phyloP scores from a whole-genome alignment of 306 rosid genomes.

The Corylus heterophylla region DNA sequence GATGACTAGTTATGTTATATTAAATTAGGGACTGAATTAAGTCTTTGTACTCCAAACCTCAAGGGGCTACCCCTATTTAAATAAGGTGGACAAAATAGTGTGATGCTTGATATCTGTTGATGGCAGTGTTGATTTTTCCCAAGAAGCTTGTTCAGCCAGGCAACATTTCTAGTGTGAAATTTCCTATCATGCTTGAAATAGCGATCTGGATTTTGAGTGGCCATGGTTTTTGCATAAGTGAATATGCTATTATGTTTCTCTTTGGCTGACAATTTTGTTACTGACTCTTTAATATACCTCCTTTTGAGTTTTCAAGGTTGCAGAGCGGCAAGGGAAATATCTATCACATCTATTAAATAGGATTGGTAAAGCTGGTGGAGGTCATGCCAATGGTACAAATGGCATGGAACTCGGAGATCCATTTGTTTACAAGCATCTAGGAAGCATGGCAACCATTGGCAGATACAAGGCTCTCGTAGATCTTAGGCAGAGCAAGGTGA shows the following conservation, averaged over 20 bases:
- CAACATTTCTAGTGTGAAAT: background rate
- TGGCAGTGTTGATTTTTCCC: background rate
- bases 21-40: background rate
- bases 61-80: background rate
- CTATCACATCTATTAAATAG: conserved; percentile 62
- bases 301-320: conserved; percentile 58
- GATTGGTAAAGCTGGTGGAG: conserved; percentile 74
- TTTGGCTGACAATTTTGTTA: background rate
- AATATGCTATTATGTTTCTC: background rate
- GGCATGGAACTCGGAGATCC: conserved; percentile 59
- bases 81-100: background rate
- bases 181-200: background rate
- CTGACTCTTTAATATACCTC: conserved; percentile 4
- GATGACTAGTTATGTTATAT: background rate
- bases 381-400: conserved; percentile 51
- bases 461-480: conserved; percentile 97
- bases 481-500: conserved; percentile 91
- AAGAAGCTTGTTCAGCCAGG: background rate
- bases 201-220: background rate
- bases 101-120: background rate
- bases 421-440: conserved; percentile 88
- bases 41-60: background rate
- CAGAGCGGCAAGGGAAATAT: conserved; percentile 96
- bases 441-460: conserved; percentile 95
- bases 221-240: conserved; percentile 9